Evolutionary conservation across 805 yeast species (phyloP), one percentile per base, ranked within the genome.

Genomic region (Saturnispora diversa): DNA sequence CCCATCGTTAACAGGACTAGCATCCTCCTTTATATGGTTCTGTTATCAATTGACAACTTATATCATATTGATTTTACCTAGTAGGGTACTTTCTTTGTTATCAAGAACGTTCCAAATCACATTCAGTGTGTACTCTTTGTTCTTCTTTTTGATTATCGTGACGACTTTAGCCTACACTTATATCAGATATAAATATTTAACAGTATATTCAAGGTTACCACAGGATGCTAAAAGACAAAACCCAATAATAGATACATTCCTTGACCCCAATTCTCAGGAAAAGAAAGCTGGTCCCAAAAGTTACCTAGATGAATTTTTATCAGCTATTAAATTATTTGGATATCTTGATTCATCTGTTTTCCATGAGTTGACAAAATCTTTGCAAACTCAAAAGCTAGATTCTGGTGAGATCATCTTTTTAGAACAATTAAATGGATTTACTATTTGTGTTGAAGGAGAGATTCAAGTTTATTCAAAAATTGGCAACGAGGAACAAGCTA

Each of bases 261-360:
- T 70, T 39, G 65, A 68, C 48, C 41, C 50, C 5, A 33, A 53
- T 37, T 44, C 63, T 12, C 59, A 58, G 17, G 62, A 56, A 31
- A 64, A 62, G 31, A 52, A 60, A 21, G 66, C 74, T 34, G 58
- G 71, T 6, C 64, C 71, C 5, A 61, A 74, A 33, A 79, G 84
- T 35, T 88, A 86, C 54, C 64, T 90, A 39, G 96, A 90, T 57
- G 94, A 88, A 56, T 90, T 90, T 52, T 63, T 90, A 34, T 74
- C 84, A 37, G 97, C 96, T 3, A 84, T 92, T 48, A 87, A 86
- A 60, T 82, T 92, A 6, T 92, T 90, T 64, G 97, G 97, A 2
- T 90, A 90, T 58, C 67, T 90, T 36, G 97, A 90, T 49, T 72
- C 80, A 45, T 82, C 84, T 2, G 96, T 90, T 1, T 88, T 90